A percentile compares a stretch with the other conserved stretches of the same genome.
Evolutionary conservation across 148 eudicot species (phyloP).

Genomic region (Rhododendron kiyosumense): DNA sequence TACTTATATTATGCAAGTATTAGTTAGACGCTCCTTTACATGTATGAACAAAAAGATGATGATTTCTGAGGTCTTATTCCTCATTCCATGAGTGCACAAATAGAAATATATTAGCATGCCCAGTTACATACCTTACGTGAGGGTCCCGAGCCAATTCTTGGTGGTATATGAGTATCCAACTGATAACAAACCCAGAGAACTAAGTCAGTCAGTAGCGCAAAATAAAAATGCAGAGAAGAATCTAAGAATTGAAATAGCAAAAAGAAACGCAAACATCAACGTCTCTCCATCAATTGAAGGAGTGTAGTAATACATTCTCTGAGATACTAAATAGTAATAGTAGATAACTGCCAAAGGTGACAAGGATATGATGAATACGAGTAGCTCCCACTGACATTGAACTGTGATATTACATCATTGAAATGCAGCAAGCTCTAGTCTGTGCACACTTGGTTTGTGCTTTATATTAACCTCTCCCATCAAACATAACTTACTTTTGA

Average conservation of each 20-base stretch:
- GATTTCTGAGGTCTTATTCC: background rate
- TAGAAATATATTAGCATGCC: background rate
- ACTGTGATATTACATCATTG: background rate
- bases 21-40: background rate
- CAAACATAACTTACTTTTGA: background rate
- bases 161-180: slow-evolving; percentile 56
- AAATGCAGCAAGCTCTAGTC: background rate
- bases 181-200: slow-evolving; percentile 30
- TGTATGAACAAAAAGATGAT: background rate
- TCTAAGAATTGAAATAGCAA: background rate
- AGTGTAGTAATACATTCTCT: background rate
- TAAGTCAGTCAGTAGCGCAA: background rate
- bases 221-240: background rate
- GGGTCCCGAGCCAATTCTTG: slow-evolving; percentile 78
- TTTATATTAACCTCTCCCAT: background rate
- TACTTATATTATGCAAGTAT: background rate
- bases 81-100: background rate
- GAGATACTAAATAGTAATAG: background rate
- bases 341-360: background rate
- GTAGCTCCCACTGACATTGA: background rate
- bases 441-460: background rate
- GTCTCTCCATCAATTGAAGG: background rate
- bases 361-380: background rate
- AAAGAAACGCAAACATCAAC: background rate
- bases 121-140: slow-evolving; percentile 68